Conservation (phyloP, 2,329 filamentous ascomycete genomes). For the Phyllosticta citriasiana region DNA sequence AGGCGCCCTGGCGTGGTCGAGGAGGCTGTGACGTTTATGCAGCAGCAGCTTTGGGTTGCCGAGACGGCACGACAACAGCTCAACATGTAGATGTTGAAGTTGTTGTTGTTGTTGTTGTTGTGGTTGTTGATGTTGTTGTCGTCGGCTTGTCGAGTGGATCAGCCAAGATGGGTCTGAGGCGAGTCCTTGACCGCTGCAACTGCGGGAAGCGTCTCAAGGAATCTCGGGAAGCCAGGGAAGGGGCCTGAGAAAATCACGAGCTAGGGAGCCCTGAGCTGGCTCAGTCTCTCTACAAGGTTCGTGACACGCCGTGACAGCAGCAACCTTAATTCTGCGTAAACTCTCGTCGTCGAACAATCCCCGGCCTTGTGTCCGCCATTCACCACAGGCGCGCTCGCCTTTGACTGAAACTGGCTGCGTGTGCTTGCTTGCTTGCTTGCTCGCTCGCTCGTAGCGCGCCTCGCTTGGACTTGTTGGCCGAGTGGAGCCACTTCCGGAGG, state of each 20-base stretch:
- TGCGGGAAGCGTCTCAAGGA: conserved; percentile 11
- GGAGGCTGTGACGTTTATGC: conserved; percentile 9
- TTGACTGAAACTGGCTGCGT: not conserved
- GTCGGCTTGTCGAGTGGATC: not conserved
- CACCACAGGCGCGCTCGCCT: not conserved
- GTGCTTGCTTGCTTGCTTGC: no score
- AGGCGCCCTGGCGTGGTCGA: not conserved
- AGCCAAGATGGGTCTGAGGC: not conserved
- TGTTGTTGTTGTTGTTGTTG: not conserved
- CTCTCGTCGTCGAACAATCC: not conserved
- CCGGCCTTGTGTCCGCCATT: not conserved
- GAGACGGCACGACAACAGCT: no score
- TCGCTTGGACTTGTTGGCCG: not conserved
- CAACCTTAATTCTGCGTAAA: conserved; percentile 11
- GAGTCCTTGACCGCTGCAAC: conserved; percentile 4
- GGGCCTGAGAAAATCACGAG: conserved; percentile 11
- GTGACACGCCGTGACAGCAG: conserved; percentile 9
- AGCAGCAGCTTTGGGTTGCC: no score
- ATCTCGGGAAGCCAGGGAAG: conserved; percentile 13
- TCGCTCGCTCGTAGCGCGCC: not conserved
- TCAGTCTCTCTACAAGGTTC: conserved; percentile 6
- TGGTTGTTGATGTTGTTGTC: not conserved
- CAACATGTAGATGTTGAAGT: no score
- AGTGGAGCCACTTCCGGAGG: not conserved
- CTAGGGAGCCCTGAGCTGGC: conserved; percentile 2